Conservation (phyloP, 2,329 filamentous ascomycete genomes). For the Penicillium sp. region DNA sequence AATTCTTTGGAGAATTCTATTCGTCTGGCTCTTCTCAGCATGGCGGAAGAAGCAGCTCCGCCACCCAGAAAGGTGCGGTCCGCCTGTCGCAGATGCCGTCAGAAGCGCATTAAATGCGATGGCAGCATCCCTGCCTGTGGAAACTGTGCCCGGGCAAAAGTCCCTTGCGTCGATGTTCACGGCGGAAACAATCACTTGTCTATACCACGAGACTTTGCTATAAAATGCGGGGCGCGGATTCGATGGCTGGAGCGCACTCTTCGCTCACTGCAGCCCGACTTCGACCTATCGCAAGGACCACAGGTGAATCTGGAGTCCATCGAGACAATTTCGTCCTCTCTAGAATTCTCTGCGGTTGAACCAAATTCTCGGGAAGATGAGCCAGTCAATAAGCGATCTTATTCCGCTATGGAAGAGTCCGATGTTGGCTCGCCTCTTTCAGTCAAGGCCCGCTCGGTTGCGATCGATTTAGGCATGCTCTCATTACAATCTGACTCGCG, state of each 20-base stretch:
- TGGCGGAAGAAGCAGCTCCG: not conserved
- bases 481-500: conserved; percentile 42
- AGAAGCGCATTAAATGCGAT: conserved; percentile 44
- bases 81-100: conserved; percentile 42
- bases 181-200: conserved; percentile 36
- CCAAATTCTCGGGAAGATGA: not conserved
- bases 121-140: conserved; percentile 41
- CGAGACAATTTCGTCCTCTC: not conserved
- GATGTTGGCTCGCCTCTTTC: conserved; percentile 19
- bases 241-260: conserved; percentile 40
- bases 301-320: conserved; percentile 21
- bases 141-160: conserved; percentile 40
- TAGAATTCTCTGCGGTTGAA: not conserved
- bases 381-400: conserved; percentile 13
- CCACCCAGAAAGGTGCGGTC: conserved; percentile 41
- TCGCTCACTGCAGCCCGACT: conserved; percentile 25
- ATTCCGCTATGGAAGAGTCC: conserved; percentile 15
- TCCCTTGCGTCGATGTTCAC: conserved; percentile 42
- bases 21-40: not conserved
- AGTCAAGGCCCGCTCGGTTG: conserved; percentile 32
- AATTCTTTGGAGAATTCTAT: not conserved
- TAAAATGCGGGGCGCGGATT: conserved; percentile 32
- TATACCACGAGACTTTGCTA: conserved; percentile 37
- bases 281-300: conserved; percentile 33
- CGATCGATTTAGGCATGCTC: conserved; percentile 40